Conservation (phyloP, 108 stramenopile genomes). For the Skeletonema costatum region DNA sequence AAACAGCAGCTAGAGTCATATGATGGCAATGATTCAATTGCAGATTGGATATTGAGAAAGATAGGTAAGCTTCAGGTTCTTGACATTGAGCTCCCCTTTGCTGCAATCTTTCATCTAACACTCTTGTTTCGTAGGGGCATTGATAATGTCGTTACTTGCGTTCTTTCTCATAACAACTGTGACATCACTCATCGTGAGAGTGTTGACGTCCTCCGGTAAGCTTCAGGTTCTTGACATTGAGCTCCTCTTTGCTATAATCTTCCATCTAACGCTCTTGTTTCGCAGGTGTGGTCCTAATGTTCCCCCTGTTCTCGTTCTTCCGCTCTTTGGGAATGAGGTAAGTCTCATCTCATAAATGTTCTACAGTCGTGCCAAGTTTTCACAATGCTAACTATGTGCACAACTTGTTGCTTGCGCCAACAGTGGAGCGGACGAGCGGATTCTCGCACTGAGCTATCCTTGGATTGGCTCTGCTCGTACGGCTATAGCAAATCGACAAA, state of each 20-base stretch:
- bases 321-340: conserved; percentile 46
- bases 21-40: conserved; percentile 20
- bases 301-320: conserved; percentile 59
- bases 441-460: conserved; percentile 63
- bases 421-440: conserved; percentile 54
- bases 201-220: conserved; percentile 55
- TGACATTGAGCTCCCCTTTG: background rate
- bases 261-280: no score
- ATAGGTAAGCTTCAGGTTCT: conserved; percentile 16
- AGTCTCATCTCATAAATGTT: conserved; percentile 63
- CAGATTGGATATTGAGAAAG: conserved; percentile 31
- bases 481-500: conserved; percentile 34
- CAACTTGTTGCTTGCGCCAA: conserved; percentile 48
- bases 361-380: conserved; percentile 57
- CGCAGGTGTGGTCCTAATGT: conserved; percentile 62
- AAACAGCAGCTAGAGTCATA: conserved; percentile 44
- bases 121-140: conserved; percentile 13
- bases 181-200: conserved; percentile 71
- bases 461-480: conserved; percentile 63
- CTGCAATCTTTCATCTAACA: background rate
- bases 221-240: no score
- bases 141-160: conserved; percentile 48
- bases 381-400: conserved; percentile 62
- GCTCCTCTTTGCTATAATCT: no score
- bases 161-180: conserved; percentile 69